Percentiles rank a stretch among this genome's conserved stretches.
phyloP scores from a whole-genome alignment of 768 basidiomycete genomes.

The Pleurotus salmoneostramineus region DNA sequence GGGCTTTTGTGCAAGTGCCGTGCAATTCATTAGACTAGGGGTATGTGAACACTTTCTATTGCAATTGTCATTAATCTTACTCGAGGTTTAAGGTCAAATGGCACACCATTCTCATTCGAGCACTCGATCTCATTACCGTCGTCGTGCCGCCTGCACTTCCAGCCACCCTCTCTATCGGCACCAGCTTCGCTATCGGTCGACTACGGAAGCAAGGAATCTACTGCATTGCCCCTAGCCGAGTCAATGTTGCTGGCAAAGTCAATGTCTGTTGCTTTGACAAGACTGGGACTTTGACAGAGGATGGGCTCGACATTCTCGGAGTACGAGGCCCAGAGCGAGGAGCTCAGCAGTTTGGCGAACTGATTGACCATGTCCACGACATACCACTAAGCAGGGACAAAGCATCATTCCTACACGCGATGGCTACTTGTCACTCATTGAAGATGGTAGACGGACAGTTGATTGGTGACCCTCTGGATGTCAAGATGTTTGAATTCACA shows the following conservation, averaged over 20 bases:
- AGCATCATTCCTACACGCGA: slow-evolving; percentile 84
- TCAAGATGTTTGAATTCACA: slow-evolving; percentile 98
- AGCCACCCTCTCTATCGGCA: slow-evolving; percentile 95
- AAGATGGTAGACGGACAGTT: slow-evolving; percentile 83
- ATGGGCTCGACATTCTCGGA: slow-evolving; percentile 95
- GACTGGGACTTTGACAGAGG: slow-evolving; percentile 97
- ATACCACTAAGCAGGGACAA: slow-evolving; percentile 70
- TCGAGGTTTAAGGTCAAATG: slow-evolving; percentile 60
- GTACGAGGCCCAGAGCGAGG: slow-evolving; percentile 81
- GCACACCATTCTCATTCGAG: slow-evolving; percentile 89
- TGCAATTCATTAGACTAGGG: slow-evolving; percentile 88
- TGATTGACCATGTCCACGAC: slow-evolving; percentile 83
- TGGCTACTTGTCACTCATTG: slow-evolving; percentile 94
- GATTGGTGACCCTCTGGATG: slow-evolving; percentile 95
- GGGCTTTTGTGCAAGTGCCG: slow-evolving; percentile 88
- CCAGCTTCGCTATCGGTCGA: slow-evolving; percentile 88
- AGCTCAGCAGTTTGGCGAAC: slow-evolving; percentile 81
- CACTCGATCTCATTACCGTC: slow-evolving; percentile 92
- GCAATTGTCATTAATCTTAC: not conserved
- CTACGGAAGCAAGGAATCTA: slow-evolving; percentile 86
- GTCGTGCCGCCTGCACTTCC: slow-evolving; percentile 97
- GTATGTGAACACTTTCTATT: slow-evolving; percentile 38
- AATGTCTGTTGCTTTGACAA: slow-evolving; percentile 99
- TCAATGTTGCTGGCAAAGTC: slow-evolving; percentile 94
- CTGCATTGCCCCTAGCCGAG: slow-evolving; percentile 94